A percentile compares a stretch with the other conserved stretches of the same genome.
phyloP scores from a whole-genome alignment of 2,329 filamentous ascomycete species.

The Nemania sp. region DNA sequence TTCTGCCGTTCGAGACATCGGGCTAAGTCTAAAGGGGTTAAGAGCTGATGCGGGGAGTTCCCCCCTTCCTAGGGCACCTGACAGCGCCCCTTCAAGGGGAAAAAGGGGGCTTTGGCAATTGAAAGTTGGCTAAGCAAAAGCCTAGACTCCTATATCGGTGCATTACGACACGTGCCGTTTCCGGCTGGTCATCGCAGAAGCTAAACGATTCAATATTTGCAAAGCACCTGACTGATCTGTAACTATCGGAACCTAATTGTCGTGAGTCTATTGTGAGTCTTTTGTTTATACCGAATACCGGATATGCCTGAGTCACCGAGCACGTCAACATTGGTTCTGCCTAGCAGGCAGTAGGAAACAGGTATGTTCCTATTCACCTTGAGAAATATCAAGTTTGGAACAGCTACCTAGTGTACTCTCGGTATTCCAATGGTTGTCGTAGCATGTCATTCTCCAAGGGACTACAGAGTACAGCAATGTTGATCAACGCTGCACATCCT shows the following conservation, averaged over 20 bases:
- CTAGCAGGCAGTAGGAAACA: background rate
- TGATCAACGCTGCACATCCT: background rate
- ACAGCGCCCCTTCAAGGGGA: slow-evolving; percentile 8
- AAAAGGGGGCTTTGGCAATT: slow-evolving; percentile 19
- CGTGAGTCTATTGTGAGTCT: background rate
- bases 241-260: background rate
- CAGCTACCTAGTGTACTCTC: background rate
- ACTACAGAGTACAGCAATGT: background rate
- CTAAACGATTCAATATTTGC: slow-evolving; percentile 19
- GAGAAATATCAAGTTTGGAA: too few species aligned
- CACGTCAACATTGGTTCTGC: background rate
- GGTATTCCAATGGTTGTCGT: background rate
- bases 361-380: background rate
- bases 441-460: background rate
- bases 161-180: slow-evolving; percentile 29
- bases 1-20: slow-evolving; percentile 7
- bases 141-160: slow-evolving; percentile 32
- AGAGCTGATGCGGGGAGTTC: slow-evolving; percentile 31
- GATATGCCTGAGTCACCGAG: slow-evolving; percentile 2
- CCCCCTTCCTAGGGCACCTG: slow-evolving; percentile 19
- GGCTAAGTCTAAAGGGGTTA: slow-evolving; percentile 25
- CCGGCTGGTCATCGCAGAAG: slow-evolving; percentile 8
- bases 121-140: slow-evolving; percentile 6
- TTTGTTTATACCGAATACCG: background rate
- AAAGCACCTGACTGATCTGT: slow-evolving; percentile 26